Evolutionary conservation across 2,329 filamentous ascomycete genomes (phyloP).

Genomic region (Ceratocystis papillata): DNA sequence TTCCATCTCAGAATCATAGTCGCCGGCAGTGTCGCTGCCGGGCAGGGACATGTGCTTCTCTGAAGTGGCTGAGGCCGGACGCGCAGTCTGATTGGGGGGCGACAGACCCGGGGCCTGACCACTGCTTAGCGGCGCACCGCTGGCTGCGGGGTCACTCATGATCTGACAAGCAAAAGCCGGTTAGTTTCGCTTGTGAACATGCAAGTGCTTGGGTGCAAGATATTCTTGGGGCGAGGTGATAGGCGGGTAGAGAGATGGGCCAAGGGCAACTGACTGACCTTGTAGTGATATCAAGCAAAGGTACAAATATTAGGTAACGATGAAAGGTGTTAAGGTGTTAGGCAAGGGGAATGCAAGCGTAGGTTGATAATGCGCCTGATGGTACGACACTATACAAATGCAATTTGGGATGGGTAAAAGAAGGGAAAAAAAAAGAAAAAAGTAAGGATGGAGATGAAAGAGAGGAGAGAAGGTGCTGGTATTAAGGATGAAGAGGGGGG

Average conservation of each 20-base stretch:
- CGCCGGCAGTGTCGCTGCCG: constrained; percentile 28
- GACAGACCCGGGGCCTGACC: constrained; percentile 9
- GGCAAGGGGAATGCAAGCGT: neutral
- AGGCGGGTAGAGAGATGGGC: neutral
- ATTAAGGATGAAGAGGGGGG: neutral
- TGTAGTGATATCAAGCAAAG: neutral
- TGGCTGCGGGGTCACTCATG: constrained; percentile 17
- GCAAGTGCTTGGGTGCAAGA: neutral
- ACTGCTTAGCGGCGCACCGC: constrained; percentile 14
- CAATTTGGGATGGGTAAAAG: neutral
- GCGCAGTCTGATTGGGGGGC: constrained; percentile 4
- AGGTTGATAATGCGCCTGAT: too few species aligned
- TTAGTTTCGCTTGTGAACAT: neutral
- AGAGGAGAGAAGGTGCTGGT: neutral
- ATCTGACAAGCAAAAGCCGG: neutral
- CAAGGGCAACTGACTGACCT: neutral
- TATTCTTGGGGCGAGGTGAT: neutral
- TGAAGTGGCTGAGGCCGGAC: constrained; percentile 15
- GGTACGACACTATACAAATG: too few species aligned
- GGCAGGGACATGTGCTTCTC: constrained; percentile 23
- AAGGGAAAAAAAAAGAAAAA: neutral
- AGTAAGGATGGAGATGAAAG: neutral
- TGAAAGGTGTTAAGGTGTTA: neutral
- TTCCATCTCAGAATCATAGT: constrained; percentile 38
- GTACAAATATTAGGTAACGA: neutral